Percentiles rank a stretch among this genome's conserved stretches.
These are phyloP conservation scores for Salix caprea DNA, from an alignment of 345 rosid genomes.

Conservation along the genomic window DNA sequence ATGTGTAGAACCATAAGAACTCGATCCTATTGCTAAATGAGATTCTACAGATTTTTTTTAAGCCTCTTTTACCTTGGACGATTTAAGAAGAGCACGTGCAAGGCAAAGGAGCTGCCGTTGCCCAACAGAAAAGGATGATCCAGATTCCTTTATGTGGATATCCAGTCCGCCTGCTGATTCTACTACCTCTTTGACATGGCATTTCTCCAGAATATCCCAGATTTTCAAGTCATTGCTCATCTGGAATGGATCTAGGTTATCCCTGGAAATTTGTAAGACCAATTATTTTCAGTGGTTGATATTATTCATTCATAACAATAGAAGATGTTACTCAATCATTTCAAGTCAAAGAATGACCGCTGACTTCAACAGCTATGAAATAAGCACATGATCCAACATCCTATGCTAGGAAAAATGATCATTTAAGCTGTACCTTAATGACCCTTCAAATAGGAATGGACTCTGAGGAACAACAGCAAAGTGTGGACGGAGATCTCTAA, in stretches of 20 bases:
- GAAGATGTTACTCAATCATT: background rate
- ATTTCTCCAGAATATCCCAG: slow-evolving; percentile 67
- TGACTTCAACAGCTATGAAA: background rate
- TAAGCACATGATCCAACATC: background rate
- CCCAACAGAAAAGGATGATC: slow-evolving; percentile 72
- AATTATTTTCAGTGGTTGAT: background rate
- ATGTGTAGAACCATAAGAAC: background rate
- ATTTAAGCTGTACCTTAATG: slow-evolving; percentile 47
- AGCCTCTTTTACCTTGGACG: slow-evolving; percentile 52
- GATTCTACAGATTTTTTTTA: background rate
- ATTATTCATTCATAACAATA: background rate
- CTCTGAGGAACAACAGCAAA: slow-evolving; percentile 87
- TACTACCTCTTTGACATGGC: slow-evolving; percentile 76
- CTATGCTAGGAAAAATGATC: background rate
- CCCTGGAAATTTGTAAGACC: slow-evolving; percentile 35
- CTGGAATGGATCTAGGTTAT: slow-evolving; percentile 75
- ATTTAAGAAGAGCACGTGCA: slow-evolving; percentile 84
- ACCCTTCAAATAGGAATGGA: slow-evolving; percentile 84
- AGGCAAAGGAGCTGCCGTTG: slow-evolving; percentile 94
- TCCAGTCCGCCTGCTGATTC: slow-evolving; percentile 77
- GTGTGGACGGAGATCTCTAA: slow-evolving; percentile 73
- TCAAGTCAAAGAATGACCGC: background rate
- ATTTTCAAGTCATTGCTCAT: slow-evolving; percentile 49
- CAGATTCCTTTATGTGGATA: slow-evolving; percentile 55
- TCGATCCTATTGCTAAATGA: background rate